These are phyloP conservation scores for Stylosanthes scabra DNA, from an alignment of 331 rosid species.

Conservation along the genomic window DNA sequence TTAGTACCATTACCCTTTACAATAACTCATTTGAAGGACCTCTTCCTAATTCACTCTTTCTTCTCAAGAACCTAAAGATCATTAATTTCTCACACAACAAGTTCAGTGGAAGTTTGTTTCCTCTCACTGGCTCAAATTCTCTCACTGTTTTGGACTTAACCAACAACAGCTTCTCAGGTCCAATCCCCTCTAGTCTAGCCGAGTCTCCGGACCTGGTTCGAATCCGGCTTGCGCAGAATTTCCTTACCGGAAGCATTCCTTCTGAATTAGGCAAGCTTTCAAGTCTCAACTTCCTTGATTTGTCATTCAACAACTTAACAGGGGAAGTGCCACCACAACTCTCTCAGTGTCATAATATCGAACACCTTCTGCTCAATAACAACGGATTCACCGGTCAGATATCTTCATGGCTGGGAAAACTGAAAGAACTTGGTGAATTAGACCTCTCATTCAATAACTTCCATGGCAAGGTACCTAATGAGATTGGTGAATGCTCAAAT, in stretches of 20 bases:
- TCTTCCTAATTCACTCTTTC: constrained; percentile 64
- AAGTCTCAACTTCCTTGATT: constrained; percentile 48
- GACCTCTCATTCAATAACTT: constrained; percentile 68
- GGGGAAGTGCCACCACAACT: constrained; percentile 40
- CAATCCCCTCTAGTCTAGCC: constrained; percentile 59
- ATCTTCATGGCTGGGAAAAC: constrained; percentile 41
- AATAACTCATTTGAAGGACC: constrained; percentile 85
- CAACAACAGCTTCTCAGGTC: constrained; percentile 82
- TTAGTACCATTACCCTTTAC: constrained; percentile 72
- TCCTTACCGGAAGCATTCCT: constrained; percentile 55
- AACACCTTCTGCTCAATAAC: constrained; percentile 48
- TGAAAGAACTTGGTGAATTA: constrained; percentile 48
- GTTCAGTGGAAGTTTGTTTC: constrained; percentile 65
- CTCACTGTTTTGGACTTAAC: constrained; percentile 76
- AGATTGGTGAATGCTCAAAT: constrained; percentile 43
- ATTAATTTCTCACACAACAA: constrained; percentile 78
- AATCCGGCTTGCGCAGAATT: constrained; percentile 77
- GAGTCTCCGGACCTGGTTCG: constrained; percentile 62
- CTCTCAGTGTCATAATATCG: constrained; percentile 36
- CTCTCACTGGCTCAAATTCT: constrained; percentile 68
- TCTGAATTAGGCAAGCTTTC: constrained; percentile 41
- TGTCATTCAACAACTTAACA: constrained; percentile 44
- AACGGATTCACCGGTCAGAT: constrained; percentile 36
- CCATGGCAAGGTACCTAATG: constrained; percentile 51
- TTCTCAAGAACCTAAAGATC: constrained; percentile 70